These are phyloP conservation scores for Kitagawia praeruptora DNA, from an alignment of 129 eudicot genomes.

Conservation along the genomic window DNA sequence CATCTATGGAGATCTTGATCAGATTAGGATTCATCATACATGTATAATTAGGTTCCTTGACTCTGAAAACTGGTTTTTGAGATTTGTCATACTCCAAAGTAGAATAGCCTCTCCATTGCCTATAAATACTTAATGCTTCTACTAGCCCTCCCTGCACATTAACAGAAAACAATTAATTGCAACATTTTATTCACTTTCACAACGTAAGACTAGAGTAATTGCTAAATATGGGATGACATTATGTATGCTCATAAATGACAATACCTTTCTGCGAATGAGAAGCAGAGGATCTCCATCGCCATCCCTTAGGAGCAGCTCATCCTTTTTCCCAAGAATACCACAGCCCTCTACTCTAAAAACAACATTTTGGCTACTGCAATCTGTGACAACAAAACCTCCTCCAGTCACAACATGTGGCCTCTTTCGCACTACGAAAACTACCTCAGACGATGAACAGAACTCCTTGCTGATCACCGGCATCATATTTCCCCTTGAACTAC, in stretches of 20 bases:
- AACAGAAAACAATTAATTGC: background rate
- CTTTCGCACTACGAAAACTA: conserved; percentile 50
- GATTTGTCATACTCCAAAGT: conserved; percentile 36
- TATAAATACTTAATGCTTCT: conserved; percentile 65
- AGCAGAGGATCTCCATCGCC: conserved; percentile 54
- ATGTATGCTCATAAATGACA: background rate
- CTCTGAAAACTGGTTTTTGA: conserved; percentile 51
- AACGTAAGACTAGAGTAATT: background rate
- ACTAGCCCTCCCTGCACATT: conserved; percentile 51
- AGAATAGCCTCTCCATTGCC: conserved; percentile 69
- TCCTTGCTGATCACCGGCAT: conserved; percentile 61
- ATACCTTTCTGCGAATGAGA: conserved; percentile 76
- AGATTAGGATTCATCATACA: conserved; percentile 33
- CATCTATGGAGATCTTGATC: conserved; percentile 48
- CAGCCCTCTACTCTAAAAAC: conserved; percentile 80
- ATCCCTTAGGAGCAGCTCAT: conserved; percentile 53
- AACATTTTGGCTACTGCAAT: conserved; percentile 38
- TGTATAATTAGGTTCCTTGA: conserved; percentile 49
- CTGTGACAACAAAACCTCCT: conserved; percentile 69
- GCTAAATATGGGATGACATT: background rate
- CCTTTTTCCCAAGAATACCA: conserved; percentile 69
- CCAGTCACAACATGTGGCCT: conserved; percentile 69
- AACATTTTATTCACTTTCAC: background rate
- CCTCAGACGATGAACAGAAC: conserved; percentile 55
- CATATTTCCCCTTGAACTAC: conserved; percentile 23